Percentiles rank a stretch among this genome's conserved stretches.
Evolutionary conservation across 352 stramenopile species (phyloP).

Genomic region (Phytophthora sojae): DNA sequence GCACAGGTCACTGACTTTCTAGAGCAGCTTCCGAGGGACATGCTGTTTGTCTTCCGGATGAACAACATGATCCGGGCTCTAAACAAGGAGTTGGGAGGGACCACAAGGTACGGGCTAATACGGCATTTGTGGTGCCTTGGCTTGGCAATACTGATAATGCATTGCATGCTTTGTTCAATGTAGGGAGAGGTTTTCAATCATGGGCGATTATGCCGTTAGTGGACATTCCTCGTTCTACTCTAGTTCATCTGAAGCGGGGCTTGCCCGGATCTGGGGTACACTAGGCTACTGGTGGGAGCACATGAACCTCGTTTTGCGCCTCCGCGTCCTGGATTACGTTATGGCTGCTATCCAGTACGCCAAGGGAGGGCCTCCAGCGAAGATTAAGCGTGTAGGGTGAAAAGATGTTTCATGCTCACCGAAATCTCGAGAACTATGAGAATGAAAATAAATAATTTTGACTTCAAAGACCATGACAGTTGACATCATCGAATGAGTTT

Average conservation of each 20-base stretch:
- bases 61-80: conserved; percentile 92
- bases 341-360: conserved; percentile 52
- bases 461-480: neutral
- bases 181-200: conserved; percentile 81
- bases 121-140: neutral
- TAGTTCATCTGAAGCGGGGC: conserved; percentile 3
- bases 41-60: conserved; percentile 92
- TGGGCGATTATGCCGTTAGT: conserved; percentile 75
- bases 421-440: neutral
- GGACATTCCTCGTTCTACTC: conserved; percentile 64
- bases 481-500: conserved; percentile 51
- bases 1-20: conserved; percentile 81
- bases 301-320: conserved; percentile 64
- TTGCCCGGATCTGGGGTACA: conserved; percentile 26
- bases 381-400: conserved; percentile 52
- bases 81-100: conserved; percentile 90
- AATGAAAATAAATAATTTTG: neutral
- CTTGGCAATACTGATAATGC: neutral
- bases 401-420: neutral
- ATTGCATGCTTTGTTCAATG: conserved; percentile 2
- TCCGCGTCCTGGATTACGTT: conserved; percentile 67
- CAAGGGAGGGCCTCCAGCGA: conserved; percentile 37
- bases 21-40: conserved; percentile 87
- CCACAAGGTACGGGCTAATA: conserved; percentile 51
- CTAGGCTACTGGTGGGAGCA: conserved; percentile 74